These are phyloP conservation scores for Xylariomycetidae sp. DNA, from an alignment of 2,329 filamentous ascomycete species.

Conservation along the genomic window DNA sequence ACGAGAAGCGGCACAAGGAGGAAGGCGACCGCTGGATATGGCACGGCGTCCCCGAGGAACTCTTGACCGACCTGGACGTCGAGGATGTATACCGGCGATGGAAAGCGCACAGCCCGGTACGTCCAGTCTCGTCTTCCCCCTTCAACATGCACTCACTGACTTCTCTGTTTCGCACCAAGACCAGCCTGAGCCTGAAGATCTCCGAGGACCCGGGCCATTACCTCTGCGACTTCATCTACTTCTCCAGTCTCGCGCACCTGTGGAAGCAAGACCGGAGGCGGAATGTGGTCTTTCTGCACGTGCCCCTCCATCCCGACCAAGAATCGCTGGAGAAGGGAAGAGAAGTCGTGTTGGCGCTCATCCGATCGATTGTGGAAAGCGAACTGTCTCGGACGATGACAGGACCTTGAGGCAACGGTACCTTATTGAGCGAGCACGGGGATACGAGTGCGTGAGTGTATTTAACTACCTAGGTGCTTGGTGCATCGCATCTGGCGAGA, in stretches of 20 bases:
- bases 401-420: no score
- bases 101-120: conserved; percentile 44
- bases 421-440: no score
- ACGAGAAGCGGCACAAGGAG: conserved; percentile 33
- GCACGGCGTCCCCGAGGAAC: conserved; percentile 46
- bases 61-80: conserved; percentile 52
- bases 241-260: conserved; percentile 57
- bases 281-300: conserved; percentile 65
- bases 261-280: conserved; percentile 38
- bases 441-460: no score
- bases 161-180: conserved; percentile 7
- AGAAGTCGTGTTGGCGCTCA: conserved; percentile 47
- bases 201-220: conserved; percentile 68
- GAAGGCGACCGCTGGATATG: conserved; percentile 45
- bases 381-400: no score
- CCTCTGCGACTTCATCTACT: conserved; percentile 76
- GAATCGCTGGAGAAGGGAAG: conserved; percentile 41
- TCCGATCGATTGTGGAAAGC: conserved; percentile 49
- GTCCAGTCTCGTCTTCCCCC: conserved; percentile 13
- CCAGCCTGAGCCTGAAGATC: conserved; percentile 43
- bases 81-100: conserved; percentile 52
- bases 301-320: conserved; percentile 54
- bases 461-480: no score
- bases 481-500: no score
- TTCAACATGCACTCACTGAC: neutral